Percentiles rank a stretch among this genome's conserved stretches.
phyloP scores from a whole-genome alignment of 75 land plant genomes.

The Adiantum capillusveneris region DNA sequence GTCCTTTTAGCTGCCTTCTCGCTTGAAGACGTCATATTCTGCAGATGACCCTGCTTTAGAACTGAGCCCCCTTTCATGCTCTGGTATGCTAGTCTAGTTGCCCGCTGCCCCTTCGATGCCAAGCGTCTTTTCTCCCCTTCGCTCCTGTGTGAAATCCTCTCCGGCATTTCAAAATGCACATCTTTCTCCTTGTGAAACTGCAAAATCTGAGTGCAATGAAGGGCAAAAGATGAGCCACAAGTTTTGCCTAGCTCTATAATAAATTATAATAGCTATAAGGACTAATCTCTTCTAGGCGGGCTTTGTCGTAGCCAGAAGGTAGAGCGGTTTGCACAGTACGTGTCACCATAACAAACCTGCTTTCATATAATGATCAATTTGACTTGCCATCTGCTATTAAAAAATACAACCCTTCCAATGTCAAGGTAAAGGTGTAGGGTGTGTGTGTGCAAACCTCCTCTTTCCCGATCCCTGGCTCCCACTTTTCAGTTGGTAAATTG shows the following conservation, averaged over 20 bases:
- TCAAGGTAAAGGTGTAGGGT: no score
- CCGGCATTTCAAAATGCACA: no score
- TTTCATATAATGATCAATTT: conserved; percentile 5
- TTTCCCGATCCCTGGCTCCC: conserved; percentile 81
- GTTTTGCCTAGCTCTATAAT: no score
- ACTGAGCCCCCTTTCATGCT: conserved; percentile 10
- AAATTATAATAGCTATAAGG: no score
- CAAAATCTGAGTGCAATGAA: no score
- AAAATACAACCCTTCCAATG: no score
- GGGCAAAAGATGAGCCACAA: no score
- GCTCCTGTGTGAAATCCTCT: no score
- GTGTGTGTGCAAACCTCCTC: conserved; percentile 46
- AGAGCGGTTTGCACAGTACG: conserved; percentile 66
- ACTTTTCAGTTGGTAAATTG: conserved; percentile 65
- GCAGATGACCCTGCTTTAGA: not conserved
- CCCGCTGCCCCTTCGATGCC: conserved; percentile 25
- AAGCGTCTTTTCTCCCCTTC: conserved; percentile 22
- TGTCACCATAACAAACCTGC: conserved; percentile 75
- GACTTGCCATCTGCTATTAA: no score
- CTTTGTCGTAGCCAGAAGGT: conserved; percentile 60
- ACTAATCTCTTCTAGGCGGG: conserved; percentile 33
- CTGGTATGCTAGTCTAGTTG: conserved; percentile 23
- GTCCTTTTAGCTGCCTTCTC: no score
- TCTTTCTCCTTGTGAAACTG: not conserved
- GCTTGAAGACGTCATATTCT: conserved; percentile 8